A percentile compares a stretch with the other conserved stretches of the same genome.
Evolutionary conservation across 257 asterid genomes (phyloP).

Genomic region (Nicotiana undulata): DNA sequence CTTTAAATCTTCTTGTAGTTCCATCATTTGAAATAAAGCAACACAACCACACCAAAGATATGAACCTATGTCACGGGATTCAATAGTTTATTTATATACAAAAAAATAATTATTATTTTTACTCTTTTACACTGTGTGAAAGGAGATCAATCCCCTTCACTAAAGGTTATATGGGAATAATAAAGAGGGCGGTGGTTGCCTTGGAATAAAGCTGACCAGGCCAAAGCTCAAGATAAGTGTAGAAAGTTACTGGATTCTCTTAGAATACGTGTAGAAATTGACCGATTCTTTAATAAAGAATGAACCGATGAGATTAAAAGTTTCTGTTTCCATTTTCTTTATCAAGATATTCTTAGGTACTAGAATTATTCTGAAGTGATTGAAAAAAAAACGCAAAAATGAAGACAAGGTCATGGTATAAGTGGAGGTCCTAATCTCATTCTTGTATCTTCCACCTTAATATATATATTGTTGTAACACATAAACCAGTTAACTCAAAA

Average conservation of each 20-base stretch:
- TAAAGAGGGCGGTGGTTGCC: too few species aligned
- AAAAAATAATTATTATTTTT: too few species aligned
- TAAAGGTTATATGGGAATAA: too few species aligned
- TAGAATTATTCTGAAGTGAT: neutral
- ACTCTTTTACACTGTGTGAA: too few species aligned
- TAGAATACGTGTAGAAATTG: neutral
- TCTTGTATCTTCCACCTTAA: neutral
- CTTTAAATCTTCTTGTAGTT: too few species aligned
- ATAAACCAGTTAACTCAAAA: neutral
- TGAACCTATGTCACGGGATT: too few species aligned
- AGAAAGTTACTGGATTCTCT: neutral
- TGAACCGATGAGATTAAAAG: neutral
- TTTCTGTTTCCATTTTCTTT: neutral
- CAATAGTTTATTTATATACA: too few species aligned
- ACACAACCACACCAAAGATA: too few species aligned
- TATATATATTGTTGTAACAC: neutral
- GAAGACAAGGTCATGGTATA: neutral
- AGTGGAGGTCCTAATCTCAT: neutral
- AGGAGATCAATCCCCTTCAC: too few species aligned
- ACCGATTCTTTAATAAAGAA: neutral
- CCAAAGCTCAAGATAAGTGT: neutral
- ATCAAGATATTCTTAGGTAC: too few species aligned
- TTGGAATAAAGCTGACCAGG: neutral
- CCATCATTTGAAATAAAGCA: too few species aligned
- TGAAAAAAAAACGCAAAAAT: neutral